phyloP scores from a whole-genome alignment of 257 asterid species.

The Eucommia ulmoides region DNA sequence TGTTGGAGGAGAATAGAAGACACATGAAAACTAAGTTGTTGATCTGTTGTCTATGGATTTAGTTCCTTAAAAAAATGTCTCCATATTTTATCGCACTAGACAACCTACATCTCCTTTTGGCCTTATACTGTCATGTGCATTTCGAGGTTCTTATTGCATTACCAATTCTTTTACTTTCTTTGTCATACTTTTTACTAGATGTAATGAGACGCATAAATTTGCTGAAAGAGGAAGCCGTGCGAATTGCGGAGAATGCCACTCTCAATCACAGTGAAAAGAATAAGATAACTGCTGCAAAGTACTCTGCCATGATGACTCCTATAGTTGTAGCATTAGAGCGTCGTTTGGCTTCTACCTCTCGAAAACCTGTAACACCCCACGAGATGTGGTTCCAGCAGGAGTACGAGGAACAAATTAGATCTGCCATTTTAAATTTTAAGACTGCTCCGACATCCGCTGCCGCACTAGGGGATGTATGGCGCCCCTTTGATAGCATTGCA shows the following conservation, averaged over 20 bases:
- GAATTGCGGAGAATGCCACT: conserved; percentile 72
- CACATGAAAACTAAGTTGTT: no score
- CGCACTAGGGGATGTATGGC: conserved; percentile 91
- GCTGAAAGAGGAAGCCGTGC: conserved; percentile 91
- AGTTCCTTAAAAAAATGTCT: no score
- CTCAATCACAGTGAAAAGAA: conserved; percentile 77
- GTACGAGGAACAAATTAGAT: conserved; percentile 60
- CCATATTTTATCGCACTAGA: no score
- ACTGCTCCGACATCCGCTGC: conserved; percentile 80
- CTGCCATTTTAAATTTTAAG: conserved; percentile 70
- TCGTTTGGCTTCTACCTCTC: conserved; percentile 84
- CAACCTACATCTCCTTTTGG: no score
- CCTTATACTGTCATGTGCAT: conserved; percentile 4
- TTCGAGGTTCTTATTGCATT: not conserved
- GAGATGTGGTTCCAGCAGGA: conserved; percentile 76
- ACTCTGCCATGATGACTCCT: conserved; percentile 99
- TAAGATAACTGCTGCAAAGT: conserved; percentile 91
- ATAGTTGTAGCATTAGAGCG: conserved; percentile 89
- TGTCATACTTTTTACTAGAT: conserved; percentile 36
- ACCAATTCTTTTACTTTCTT: conserved; percentile 11
- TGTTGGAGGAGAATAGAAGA: no score
- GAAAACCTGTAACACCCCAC: conserved; percentile 92
- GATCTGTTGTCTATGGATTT: no score
- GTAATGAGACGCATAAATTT: conserved; percentile 89
- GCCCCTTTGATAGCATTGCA: conserved; percentile 81